Conservation (phyloP, 2,329 filamentous ascomycete species). For the Fusarium citri region DNA sequence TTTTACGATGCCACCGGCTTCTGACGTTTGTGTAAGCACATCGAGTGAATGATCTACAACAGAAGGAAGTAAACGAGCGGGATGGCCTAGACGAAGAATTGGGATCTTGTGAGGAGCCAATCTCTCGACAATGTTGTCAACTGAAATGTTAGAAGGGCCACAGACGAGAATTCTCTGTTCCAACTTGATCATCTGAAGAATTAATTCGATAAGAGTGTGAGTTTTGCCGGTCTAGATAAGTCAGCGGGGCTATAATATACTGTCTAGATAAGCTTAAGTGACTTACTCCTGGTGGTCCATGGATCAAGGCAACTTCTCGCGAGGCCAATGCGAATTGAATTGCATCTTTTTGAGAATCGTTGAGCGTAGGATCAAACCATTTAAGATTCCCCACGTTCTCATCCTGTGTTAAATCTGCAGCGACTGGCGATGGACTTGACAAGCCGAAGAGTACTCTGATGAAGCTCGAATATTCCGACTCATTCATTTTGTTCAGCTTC, state of each 20-base stretch:
- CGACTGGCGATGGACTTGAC: slow-evolving; percentile 62
- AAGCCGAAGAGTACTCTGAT: slow-evolving; percentile 72
- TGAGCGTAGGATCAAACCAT: slow-evolving; percentile 72
- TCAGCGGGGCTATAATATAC: slow-evolving; percentile 5
- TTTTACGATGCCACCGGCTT: slow-evolving; percentile 87
- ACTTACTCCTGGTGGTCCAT: slow-evolving; percentile 86
- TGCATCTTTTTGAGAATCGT: slow-evolving; percentile 75
- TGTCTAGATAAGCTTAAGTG: background rate
- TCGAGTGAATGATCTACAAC: slow-evolving; percentile 92
- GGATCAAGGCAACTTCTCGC: slow-evolving; percentile 86
- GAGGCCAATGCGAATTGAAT: slow-evolving; percentile 86
- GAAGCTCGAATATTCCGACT: slow-evolving; percentile 69
- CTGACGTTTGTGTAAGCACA: slow-evolving; percentile 88
- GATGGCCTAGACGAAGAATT: slow-evolving; percentile 91
- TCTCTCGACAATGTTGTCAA: slow-evolving; percentile 97
- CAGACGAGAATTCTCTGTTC: slow-evolving; percentile 87
- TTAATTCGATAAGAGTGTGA: slow-evolving; percentile 93
- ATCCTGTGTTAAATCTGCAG: slow-evolving; percentile 55
- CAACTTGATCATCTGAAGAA: slow-evolving; percentile 85
- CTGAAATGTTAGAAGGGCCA: slow-evolving; percentile 94
- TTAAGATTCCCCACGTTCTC: slow-evolving; percentile 61
- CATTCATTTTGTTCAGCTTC: slow-evolving; percentile 67
- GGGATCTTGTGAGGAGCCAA: slow-evolving; percentile 85
- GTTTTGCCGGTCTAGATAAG: slow-evolving; percentile 84
- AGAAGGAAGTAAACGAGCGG: slow-evolving; percentile 87